Evolutionary conservation across 768 basidiomycete genomes (phyloP).

Genomic region (Cyathus striatus): DNA sequence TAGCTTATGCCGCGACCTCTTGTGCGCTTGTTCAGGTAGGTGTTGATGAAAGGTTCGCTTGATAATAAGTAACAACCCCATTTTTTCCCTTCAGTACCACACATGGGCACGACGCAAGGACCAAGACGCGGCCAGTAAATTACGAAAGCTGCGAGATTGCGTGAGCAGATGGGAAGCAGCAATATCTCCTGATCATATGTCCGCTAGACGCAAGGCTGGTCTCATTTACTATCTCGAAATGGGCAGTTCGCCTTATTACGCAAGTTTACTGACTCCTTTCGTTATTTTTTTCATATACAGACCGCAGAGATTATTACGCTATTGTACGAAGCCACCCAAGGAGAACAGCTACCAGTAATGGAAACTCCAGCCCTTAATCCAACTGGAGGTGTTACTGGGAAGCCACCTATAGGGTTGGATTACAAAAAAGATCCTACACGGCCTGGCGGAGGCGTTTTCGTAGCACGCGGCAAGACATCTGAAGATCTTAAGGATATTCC

Average conservation of each 20-base stretch:
- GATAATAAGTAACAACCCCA: constrained; percentile 4
- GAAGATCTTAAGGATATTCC: constrained; percentile 51
- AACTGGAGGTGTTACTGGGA: constrained; percentile 60
- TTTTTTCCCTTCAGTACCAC: constrained; percentile 61
- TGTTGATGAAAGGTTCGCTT: constrained; percentile 5
- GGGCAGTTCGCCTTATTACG: constrained; percentile 3
- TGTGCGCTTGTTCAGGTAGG: constrained; percentile 88
- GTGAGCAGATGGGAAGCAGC: constrained; percentile 84
- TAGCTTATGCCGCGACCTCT: constrained; percentile 83
- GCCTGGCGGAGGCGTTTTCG: constrained; percentile 84
- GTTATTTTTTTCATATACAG: constrained; percentile 31
- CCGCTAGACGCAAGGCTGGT: constrained; percentile 80
- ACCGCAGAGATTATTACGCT: constrained; percentile 90
- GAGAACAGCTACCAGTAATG: constrained; percentile 42
- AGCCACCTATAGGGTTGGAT: constrained; percentile 50
- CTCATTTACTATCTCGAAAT: constrained; percentile 10
- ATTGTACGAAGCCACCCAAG: constrained; percentile 91
- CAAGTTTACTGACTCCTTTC: constrained; percentile 6
- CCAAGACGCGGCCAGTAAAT: constrained; percentile 61
- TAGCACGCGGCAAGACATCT: constrained; percentile 52
- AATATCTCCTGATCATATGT: constrained; percentile 91
- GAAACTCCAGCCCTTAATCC: constrained; percentile 73
- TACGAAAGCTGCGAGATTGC: constrained; percentile 79
- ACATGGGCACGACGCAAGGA: constrained; percentile 88
- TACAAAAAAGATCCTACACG: constrained; percentile 78